A percentile compares a stretch with the other conserved stretches of the same genome.
Evolutionary conservation across 2,329 filamentous ascomycete genomes (phyloP).

Genomic region (Parastagonospora nodorum): DNA sequence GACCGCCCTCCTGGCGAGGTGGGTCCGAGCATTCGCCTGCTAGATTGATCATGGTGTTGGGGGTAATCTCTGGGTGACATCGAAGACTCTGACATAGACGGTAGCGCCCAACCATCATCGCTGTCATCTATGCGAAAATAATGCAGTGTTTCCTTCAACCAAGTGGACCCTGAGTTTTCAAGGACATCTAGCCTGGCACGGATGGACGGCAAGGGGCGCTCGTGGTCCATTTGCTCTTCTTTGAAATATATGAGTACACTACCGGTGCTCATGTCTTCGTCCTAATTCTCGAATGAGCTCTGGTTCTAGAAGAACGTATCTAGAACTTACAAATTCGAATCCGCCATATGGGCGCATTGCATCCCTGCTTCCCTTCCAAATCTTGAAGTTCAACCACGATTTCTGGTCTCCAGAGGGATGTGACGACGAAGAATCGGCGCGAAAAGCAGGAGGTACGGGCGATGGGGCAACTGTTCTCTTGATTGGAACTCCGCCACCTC

Average conservation of each 20-base stretch:
- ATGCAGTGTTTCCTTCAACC: conserved; percentile 43
- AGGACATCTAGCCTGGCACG: conserved; percentile 42
- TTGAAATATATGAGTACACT: conserved; percentile 47
- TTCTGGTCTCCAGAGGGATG: conserved; percentile 27
- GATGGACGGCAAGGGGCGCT: conserved; percentile 44
- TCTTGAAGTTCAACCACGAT: conserved; percentile 43
- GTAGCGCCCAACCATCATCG: conserved; percentile 36
- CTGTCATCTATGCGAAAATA: conserved; percentile 45
- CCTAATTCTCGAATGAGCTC: conserved; percentile 24
- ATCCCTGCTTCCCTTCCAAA: conserved; percentile 42
- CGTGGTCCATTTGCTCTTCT: conserved; percentile 44
- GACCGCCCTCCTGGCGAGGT: conserved; percentile 31
- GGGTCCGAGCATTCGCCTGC: conserved; percentile 31
- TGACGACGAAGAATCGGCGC: conserved; percentile 32
- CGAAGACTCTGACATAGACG: conserved; percentile 29
- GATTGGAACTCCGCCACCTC: conserved; percentile 46
- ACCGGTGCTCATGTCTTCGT: conserved; percentile 46
- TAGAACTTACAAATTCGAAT: conserved; percentile 40
- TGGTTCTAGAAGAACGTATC: conserved; percentile 6
- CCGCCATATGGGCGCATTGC: conserved; percentile 42
- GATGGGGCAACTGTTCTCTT: conserved; percentile 29
- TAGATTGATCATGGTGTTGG: conserved; percentile 18
- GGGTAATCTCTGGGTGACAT: conserved; percentile 15
- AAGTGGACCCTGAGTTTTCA: conserved; percentile 44
- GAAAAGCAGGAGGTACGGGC: conserved; percentile 19